A percentile compares a stretch with the other conserved stretches of the same genome.
Conservation (phyloP, 805 yeast genomes). For the Candida nemodendra region DNA sequence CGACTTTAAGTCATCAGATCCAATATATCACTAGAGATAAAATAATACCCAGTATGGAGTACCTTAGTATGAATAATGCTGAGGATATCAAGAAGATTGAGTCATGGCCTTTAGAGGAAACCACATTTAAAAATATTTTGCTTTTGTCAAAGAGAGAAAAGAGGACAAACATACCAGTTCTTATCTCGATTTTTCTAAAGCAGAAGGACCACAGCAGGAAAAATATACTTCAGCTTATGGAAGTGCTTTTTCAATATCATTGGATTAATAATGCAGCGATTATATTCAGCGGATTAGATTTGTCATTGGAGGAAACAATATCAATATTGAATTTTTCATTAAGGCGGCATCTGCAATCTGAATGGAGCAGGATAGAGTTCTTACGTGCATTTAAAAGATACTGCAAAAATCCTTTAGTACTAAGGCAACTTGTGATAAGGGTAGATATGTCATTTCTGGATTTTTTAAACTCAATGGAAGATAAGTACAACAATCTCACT, state of each 20-base stretch:
- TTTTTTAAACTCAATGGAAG: conserved; percentile 8
- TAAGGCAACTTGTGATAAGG: conserved; percentile 9
- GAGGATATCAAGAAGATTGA: background rate
- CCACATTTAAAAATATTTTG: background rate
- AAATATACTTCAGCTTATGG: conserved; percentile 3
- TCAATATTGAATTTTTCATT: conserved; percentile 5
- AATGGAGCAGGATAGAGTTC: conserved; percentile 16
- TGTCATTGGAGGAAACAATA: conserved; percentile 10
- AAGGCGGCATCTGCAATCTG: conserved; percentile 2
- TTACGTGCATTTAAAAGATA: conserved; percentile 5
- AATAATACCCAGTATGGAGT: background rate
- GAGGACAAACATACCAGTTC: background rate
- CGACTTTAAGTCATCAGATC: too few species aligned
- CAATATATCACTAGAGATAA: too few species aligned
- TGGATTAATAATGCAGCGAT: conserved; percentile 15
- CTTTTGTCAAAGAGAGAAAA: background rate
- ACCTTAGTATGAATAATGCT: background rate
- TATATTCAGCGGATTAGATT: conserved; percentile 3
- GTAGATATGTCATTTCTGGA: conserved; percentile 5
- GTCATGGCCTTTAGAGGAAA: background rate
- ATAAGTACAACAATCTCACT: background rate
- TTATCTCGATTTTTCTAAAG: too few species aligned
- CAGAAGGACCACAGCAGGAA: background rate
- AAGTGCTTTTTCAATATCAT: conserved; percentile 6
- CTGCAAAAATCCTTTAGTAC: conserved; percentile 4